Base-by-base conservation (phyloP, 2,329 filamentous ascomycete species). In the Trichoderma citrinoviride region DNA sequence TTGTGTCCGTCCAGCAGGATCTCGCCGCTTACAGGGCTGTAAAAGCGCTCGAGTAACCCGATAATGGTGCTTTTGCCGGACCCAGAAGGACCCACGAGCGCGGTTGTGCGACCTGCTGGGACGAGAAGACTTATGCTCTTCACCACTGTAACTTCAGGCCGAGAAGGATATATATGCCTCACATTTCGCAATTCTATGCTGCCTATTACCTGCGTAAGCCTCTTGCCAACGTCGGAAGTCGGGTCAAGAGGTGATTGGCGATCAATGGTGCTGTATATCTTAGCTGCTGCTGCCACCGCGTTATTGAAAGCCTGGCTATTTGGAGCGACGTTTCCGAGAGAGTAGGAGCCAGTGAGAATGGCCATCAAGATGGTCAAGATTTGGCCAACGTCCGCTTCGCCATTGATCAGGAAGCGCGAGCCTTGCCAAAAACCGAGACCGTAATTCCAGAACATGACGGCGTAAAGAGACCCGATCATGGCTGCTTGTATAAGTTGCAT, bases 1-100 rank as follows among this genome's bases (percentile, higher is more conserved):
- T 78, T 71, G 19, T 74, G 71, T 5, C 72, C 72, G 17, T 77
- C 80, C 3, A 81, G 69, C 5, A 66, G 65, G n/a, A 82, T 75
- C 2, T 65, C 58, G 1, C 80, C 81, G 0, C 75, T 71, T 1
- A 75, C 73, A 1, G 81, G 78, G 33, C 82, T 77, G 70, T 86
- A 88, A 73, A 85, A 87, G 2, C 85, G 73, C 69, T 84, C 81
- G 0, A 85, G 66, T 3, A 86, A 70, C 1, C 78, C 79, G 0
- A 84, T 75, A 3, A 83, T 75, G 1, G 81, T 83, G 40, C 79
- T 82, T 64, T 85, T 85, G 0, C 82, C 82, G n/a, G 74, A 80
- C 0, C 83, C 83, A 33, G 80, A 83, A 3, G 80, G 77, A 0
- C 84, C 84, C 1, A 86, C 83, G 37, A 86, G 76, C 7, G 83